Conservation (phyloP, 2,329 filamentous ascomycete genomes). For the Arthrinium phaeospermum region DNA sequence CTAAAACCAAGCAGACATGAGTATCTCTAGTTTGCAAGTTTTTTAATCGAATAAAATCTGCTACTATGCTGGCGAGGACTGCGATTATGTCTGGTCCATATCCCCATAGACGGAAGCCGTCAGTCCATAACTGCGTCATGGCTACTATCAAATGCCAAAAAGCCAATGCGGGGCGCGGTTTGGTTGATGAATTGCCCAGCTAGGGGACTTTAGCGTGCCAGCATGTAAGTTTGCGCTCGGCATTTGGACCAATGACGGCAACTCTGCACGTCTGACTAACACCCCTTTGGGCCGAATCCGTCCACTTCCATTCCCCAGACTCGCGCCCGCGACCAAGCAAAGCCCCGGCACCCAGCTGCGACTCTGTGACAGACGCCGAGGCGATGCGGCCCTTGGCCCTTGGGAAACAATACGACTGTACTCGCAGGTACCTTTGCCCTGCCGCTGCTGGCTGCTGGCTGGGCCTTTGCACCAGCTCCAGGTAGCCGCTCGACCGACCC, state of each 20-base stretch:
- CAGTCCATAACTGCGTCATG: slow-evolving; percentile 16
- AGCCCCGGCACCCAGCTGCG: background rate
- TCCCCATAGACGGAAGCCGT: background rate
- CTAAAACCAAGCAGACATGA: background rate
- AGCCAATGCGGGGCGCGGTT: slow-evolving; percentile 24
- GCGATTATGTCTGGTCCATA: too few relatives aligned
- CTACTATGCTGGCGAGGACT: too few relatives aligned
- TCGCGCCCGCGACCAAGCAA: slow-evolving; percentile 5
- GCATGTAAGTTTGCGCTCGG: slow-evolving; percentile 36
- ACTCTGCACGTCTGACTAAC: slow-evolving; percentile 29
- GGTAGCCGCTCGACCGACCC: slow-evolving; percentile 42
- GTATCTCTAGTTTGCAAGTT: background rate
- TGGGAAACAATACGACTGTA: background rate
- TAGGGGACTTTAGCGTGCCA: background rate
- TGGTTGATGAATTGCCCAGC: slow-evolving; percentile 4
- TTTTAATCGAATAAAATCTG: background rate
- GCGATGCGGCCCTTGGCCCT: slow-evolving; percentile 14
- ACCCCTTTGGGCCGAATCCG: slow-evolving; percentile 45
- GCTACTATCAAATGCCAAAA: slow-evolving; percentile 32
- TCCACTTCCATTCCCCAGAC: slow-evolving; percentile 27
- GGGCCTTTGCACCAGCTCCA: background rate
- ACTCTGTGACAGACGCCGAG: slow-evolving; percentile 19
- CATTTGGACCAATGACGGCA: slow-evolving; percentile 54
- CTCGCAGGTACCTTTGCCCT: background rate
- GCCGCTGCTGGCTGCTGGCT: background rate